phyloP scores from a whole-genome alignment of 352 stramenopile genomes.

The Phytophthora fragariaefolia region DNA sequence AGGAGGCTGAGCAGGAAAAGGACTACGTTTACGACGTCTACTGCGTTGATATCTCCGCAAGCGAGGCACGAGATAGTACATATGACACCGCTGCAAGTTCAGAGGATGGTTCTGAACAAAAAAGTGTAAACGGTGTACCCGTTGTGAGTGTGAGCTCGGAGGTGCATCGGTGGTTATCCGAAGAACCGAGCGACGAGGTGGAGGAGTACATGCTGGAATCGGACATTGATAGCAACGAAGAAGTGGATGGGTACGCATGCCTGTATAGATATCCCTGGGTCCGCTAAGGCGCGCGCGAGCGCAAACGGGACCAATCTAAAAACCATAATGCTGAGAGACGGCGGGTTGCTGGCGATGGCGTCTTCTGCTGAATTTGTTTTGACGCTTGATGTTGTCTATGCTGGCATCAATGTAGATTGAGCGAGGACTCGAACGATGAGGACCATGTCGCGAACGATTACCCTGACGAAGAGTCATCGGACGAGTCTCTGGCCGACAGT shows the following conservation, averaged over 20 bases:
- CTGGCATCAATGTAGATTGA: slow-evolving; percentile 53
- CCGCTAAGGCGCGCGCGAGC: slow-evolving; percentile 23
- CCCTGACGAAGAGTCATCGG: slow-evolving; percentile 80
- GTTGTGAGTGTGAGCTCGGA: slow-evolving; percentile 78
- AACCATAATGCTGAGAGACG: slow-evolving; percentile 36
- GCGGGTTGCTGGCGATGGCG: slow-evolving; percentile 18
- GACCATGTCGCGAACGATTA: slow-evolving; percentile 84
- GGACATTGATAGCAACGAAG: slow-evolving; percentile 72
- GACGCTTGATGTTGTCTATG: slow-evolving; percentile 21
- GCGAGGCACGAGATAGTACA: slow-evolving; percentile 30
- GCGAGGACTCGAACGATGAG: slow-evolving; percentile 87
- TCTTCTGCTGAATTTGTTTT: slow-evolving; percentile 35
- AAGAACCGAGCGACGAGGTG: slow-evolving; percentile 68
- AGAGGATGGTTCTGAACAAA: slow-evolving; percentile 25
- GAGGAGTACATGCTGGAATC: slow-evolving; percentile 85
- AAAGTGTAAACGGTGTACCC: slow-evolving; percentile 38
- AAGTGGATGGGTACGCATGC: slow-evolving; percentile 63
- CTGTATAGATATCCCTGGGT: slow-evolving; percentile 46
- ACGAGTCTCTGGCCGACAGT: slow-evolving; percentile 41
- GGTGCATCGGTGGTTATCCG: slow-evolving; percentile 79
- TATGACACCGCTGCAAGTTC: slow-evolving; percentile 17
- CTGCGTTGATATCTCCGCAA: slow-evolving; percentile 75
- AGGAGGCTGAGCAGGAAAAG: slow-evolving; percentile 79
- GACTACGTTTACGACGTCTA: slow-evolving; percentile 89
- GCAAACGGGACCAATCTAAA: slow-evolving; percentile 26